These are phyloP conservation scores for Magnaporthales sp. DNA, from an alignment of 2,329 filamentous ascomycete species.

Conservation along the genomic window DNA sequence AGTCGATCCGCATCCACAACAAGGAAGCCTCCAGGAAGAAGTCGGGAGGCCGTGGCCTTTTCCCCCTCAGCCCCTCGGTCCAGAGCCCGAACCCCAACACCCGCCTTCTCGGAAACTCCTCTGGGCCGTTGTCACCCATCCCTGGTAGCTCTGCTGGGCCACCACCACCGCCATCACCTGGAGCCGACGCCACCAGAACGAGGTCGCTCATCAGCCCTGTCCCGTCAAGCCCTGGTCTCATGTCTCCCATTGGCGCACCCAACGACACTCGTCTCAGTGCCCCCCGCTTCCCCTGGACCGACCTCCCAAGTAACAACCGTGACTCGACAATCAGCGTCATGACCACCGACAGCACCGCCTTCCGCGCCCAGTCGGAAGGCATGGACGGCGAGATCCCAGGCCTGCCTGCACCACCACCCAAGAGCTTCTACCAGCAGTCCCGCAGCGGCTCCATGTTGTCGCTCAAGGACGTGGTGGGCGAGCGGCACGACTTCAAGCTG, in stretches of 20 bases:
- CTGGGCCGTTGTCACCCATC: background rate
- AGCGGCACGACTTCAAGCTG: constrained; percentile 52
- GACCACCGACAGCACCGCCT: background rate
- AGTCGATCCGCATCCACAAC: constrained; percentile 31
- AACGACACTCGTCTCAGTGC: background rate
- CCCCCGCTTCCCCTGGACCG: background rate
- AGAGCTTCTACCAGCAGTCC: constrained; percentile 14
- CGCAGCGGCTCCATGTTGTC: constrained; percentile 39
- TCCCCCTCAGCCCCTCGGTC: background rate
- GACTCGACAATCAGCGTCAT: background rate
- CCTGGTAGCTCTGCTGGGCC: background rate
- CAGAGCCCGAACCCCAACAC: background rate
- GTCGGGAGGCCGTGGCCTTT: background rate
- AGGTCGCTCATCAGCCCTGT: background rate
- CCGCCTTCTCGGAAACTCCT: background rate
- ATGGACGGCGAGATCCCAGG: background rate
- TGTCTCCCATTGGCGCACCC: background rate
- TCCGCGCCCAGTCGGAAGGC: background rate
- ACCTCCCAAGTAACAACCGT: background rate
- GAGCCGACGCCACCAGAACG: background rate
- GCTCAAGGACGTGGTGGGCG: constrained; percentile 47
- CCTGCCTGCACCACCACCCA: background rate
- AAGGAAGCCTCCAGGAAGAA: constrained; percentile 16
- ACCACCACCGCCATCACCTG: background rate
- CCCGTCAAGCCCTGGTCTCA: background rate